Percentiles rank a stretch among this genome's conserved stretches.
Conservation (phyloP, 371 early-diverging fungal species). For the Mucor saturninus region DNA sequence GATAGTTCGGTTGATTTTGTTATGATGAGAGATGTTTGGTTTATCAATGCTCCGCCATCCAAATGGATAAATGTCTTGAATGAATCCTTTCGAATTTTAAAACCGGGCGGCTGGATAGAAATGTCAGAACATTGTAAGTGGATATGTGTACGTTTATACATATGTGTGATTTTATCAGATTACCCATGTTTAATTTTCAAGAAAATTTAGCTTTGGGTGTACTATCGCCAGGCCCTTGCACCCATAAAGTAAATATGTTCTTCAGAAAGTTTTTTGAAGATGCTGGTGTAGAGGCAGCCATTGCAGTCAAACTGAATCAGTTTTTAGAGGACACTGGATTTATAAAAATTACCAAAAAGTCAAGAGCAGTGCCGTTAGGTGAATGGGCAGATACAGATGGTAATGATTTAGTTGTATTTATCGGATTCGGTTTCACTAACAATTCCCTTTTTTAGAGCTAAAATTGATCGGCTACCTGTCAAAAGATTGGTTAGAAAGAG, state of each 20-base stretch:
- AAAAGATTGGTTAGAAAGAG: slow-evolving; percentile 25
- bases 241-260: neutral
- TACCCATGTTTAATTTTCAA: neutral
- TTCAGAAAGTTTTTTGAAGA: slow-evolving; percentile 11
- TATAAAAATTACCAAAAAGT: neutral
- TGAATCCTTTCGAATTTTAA: slow-evolving; percentile 36
- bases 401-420: slow-evolving; percentile 8
- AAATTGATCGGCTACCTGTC: slow-evolving; percentile 29
- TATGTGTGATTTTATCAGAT: neutral
- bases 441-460: slow-evolving; percentile 10
- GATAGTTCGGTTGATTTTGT: slow-evolving; percentile 34
- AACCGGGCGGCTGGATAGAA: slow-evolving; percentile 34
- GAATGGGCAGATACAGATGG: slow-evolving; percentile 22
- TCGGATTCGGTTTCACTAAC: neutral
- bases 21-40: slow-evolving; percentile 40
- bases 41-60: slow-evolving; percentile 28
- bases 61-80: slow-evolving; percentile 33
- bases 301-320: slow-evolving; percentile 1
- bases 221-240: slow-evolving; percentile 6
- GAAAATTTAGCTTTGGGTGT: neutral
- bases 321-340: slow-evolving; percentile 18
- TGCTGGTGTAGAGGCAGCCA: slow-evolving; percentile 2
- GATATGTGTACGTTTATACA: neutral
- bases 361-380: slow-evolving; percentile 21
- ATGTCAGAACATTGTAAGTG: slow-evolving; percentile 19